Conservation (phyloP, 2,329 filamentous ascomycete genomes). For the Cryphonectria japonica region DNA sequence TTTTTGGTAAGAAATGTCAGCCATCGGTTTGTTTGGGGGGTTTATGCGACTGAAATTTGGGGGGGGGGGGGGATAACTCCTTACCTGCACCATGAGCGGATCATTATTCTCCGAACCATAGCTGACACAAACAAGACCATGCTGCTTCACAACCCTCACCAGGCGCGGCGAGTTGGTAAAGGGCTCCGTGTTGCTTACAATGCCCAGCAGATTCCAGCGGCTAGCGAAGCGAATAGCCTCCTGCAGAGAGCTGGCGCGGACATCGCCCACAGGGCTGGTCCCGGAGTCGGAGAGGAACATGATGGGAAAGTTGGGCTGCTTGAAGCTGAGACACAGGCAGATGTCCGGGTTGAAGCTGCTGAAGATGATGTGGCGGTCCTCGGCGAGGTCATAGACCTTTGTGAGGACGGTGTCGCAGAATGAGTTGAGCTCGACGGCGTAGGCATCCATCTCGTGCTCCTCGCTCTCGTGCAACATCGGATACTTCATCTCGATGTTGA, state of each 20-base stretch:
- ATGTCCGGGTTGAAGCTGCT: slow-evolving; percentile 98
- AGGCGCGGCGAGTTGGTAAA: slow-evolving; percentile 87
- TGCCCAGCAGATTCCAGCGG: slow-evolving; percentile 90
- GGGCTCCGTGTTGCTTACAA: slow-evolving; percentile 87
- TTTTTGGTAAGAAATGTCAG: slow-evolving; percentile 12
- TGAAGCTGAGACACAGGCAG: slow-evolving; percentile 90
- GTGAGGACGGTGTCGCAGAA: slow-evolving; percentile 92
- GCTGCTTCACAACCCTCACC: slow-evolving; percentile 92
- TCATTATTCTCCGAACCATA: slow-evolving; percentile 95
- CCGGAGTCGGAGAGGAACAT: slow-evolving; percentile 93
- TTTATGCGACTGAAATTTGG: too few species aligned
- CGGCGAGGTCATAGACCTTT: slow-evolving; percentile 85
- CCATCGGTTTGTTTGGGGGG: background rate
- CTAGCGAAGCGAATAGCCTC: slow-evolving; percentile 94
- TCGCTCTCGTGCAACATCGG: slow-evolving; percentile 96
- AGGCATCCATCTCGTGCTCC: slow-evolving; percentile 95
- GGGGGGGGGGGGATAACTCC: slow-evolving; percentile 33
- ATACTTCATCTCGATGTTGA: slow-evolving; percentile 99
- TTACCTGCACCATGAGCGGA: slow-evolving; percentile 79
- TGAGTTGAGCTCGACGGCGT: slow-evolving; percentile 92
- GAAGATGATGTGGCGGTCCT: slow-evolving; percentile 90
- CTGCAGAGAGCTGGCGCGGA: slow-evolving; percentile 87
- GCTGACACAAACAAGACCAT: slow-evolving; percentile 89
- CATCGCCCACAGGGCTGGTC: slow-evolving; percentile 78
- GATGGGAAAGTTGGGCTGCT: slow-evolving; percentile 95